A percentile compares a stretch with the other conserved stretches of the same genome.
phyloP scores from a whole-genome alignment of 31 red algal species.

The Odonthalia washingtoniensis region DNA sequence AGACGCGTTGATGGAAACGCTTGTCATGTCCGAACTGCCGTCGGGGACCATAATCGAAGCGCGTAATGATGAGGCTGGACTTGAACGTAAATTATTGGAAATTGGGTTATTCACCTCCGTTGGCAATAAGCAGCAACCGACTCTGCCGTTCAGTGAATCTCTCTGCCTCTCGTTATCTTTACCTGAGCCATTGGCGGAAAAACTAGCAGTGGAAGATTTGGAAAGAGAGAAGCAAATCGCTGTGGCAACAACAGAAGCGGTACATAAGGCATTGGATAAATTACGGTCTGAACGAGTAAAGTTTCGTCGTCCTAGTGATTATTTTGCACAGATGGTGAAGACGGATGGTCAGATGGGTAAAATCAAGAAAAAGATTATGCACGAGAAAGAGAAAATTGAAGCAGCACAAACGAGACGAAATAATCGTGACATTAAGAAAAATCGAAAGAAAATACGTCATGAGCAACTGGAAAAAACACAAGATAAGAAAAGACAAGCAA shows the following conservation, averaged over 20 bases:
- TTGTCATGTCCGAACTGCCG: constrained; percentile 51
- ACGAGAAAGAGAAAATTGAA: constrained; percentile 81
- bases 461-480: constrained; percentile 83
- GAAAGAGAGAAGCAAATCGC: constrained; percentile 80
- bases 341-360: constrained; percentile 89
- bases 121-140: neutral
- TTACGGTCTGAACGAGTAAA: constrained; percentile 62
- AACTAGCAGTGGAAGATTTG: constrained; percentile 84
- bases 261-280: constrained; percentile 55
- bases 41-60: constrained; percentile 32
- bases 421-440: constrained; percentile 78
- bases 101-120: constrained; percentile 47
- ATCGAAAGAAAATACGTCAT: constrained; percentile 67
- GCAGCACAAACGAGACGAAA: constrained; percentile 74
- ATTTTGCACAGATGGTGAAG: constrained; percentile 99
- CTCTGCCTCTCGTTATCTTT: constrained; percentile 57
- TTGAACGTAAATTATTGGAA: constrained; percentile 69
- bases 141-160: constrained; percentile 66
- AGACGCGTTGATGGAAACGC: constrained; percentile 41
- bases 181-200: constrained; percentile 47
- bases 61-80: constrained; percentile 62
- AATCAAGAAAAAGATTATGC: constrained; percentile 74
- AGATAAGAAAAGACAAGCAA: constrained; percentile 76
- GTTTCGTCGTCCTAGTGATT: constrained; percentile 89
- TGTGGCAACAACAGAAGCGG: constrained; percentile 63